A percentile compares a stretch with the other conserved stretches of the same genome.
phyloP scores from a whole-genome alignment of 768 basidiomycete genomes.

The Tylopilus sp. region DNA sequence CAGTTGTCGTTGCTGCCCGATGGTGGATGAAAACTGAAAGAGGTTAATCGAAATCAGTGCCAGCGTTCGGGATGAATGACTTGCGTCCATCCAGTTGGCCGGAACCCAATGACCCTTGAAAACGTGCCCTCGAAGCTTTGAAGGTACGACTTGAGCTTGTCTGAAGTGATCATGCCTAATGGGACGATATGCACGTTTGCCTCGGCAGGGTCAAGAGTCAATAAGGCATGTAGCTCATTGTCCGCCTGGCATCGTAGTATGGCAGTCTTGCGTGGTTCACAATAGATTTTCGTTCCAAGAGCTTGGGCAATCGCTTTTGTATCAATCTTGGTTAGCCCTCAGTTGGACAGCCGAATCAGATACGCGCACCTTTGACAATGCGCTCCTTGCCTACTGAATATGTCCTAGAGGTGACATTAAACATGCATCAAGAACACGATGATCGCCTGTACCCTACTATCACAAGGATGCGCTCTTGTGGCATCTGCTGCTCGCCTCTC shows the following conservation, averaged over 20 bases:
- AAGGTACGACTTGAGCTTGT: slow-evolving; percentile 74
- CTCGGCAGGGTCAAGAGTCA: slow-evolving; percentile 72
- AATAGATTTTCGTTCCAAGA: slow-evolving; percentile 80
- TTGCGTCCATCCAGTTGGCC: slow-evolving; percentile 97
- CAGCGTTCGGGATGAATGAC: slow-evolving; percentile 26
- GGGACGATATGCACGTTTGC: slow-evolving; percentile 87
- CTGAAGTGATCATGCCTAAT: slow-evolving; percentile 67
- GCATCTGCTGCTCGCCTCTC: slow-evolving; percentile 35
- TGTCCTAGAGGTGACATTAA: slow-evolving; percentile 50
- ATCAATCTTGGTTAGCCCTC: background rate
- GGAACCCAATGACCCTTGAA: slow-evolving; percentile 71
- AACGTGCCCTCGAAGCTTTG: slow-evolving; percentile 71
- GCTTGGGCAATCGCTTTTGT: slow-evolving; percentile 77
- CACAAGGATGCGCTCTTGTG: slow-evolving; percentile 45
- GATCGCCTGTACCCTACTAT: slow-evolving; percentile 60
- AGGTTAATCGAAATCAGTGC: slow-evolving; percentile 1
- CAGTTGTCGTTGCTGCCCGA: slow-evolving; percentile 60
- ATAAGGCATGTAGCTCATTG: slow-evolving; percentile 69
- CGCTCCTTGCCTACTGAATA: slow-evolving; percentile 98
- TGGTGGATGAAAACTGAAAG: slow-evolving; percentile 59
- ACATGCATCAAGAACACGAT: background rate
- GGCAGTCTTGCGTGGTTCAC: slow-evolving; percentile 78
- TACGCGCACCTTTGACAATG: slow-evolving; percentile 79
- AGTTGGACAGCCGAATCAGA: background rate
- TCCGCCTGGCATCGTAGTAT: slow-evolving; percentile 86